Base-by-base conservation (phyloP, 352 stramenopile genomes). In the Peronospora belbahrii region DNA sequence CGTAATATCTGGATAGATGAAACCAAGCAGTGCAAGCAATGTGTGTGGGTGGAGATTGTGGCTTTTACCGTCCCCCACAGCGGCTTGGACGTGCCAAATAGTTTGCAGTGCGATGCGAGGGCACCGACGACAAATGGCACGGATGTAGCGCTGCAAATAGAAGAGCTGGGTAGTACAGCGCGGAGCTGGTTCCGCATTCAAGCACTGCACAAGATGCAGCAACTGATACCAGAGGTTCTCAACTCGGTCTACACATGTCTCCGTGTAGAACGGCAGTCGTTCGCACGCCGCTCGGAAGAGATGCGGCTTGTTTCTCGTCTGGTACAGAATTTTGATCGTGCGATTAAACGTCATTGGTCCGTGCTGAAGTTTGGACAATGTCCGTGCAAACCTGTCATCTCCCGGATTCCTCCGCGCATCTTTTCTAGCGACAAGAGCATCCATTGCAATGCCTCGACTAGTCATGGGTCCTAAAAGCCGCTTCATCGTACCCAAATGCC, bases 201-300 rank as follows among this genome's bases (percentile, higher is more conserved):
- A 70, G 49, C 78, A 89, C 59, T 87, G 74, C 35, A 89, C 81
- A 4, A 89, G 41, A 42, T 89, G 78, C 59, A 89, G 39, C 15
- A 89, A 60, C 42, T 89, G 78, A 53, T 87, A 87, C 78, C 78
- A 89, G 17, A 89, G 28, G 33, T 74, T 84, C 48, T 89, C 78
- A 17, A 89, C 59, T 8, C 73, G 74, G 37, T 89, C 78, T 17
- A 89, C 67, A 31, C 62, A 77, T 50, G 78, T 83, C 40, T 89
- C 78, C 3, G 77, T 68, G 47, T 87, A 87, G 34, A 70, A 86
- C 23, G 78, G 74, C 27, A 89, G 63, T 2, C 74, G 68, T 46
- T 85, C 74, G 42, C 70, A 85, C 2, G 70, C 67, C 4, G 74
- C 63, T 18, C 65, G 71, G 52, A 89, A 89, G 23, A 87, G 37